phyloP scores from a whole-genome alignment of 2,329 filamentous ascomycete species.

The Zasmidium citrigriseum region DNA sequence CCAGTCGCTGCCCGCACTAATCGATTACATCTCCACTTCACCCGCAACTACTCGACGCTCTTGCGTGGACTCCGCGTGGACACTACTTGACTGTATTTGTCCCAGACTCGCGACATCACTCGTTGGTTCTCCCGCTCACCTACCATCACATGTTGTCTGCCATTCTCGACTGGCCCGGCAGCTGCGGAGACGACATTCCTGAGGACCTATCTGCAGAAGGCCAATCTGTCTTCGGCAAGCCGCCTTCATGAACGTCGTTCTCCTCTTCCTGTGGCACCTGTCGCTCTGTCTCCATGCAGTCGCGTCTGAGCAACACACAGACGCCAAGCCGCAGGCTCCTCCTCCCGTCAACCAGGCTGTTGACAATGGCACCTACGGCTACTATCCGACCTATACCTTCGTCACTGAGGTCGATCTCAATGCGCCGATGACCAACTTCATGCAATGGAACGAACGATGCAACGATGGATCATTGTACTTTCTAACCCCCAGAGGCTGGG shows the following conservation, averaged over 20 bases:
- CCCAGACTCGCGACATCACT: background rate
- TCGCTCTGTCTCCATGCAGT: constrained; percentile 21
- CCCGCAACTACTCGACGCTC: background rate
- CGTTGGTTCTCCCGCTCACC: background rate
- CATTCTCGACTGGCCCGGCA: background rate
- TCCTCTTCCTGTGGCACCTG: constrained; percentile 27
- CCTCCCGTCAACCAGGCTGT: constrained; percentile 25
- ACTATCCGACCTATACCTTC: constrained; percentile 30
- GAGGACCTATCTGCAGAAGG: background rate
- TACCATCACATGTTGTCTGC: background rate
- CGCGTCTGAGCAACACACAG: constrained; percentile 7
- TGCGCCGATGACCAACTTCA: constrained; percentile 30
- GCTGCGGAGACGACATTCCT: background rate
- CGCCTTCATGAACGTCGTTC: constrained; percentile 22
- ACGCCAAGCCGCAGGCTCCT: constrained; percentile 1
- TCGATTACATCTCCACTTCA: background rate
- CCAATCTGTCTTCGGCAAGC: background rate
- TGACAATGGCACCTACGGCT: constrained; percentile 32
- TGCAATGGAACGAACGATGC: constrained; percentile 29
- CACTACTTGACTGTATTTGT: background rate
- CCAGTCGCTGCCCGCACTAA: background rate
- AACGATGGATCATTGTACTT: constrained; percentile 32
- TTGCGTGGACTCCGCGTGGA: background rate
- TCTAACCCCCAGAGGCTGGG: constrained; percentile 35
- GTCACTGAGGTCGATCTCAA: constrained; percentile 25